These are phyloP conservation scores for Kandelia obovata DNA, from an alignment of 345 rosid species.

Conservation along the genomic window DNA sequence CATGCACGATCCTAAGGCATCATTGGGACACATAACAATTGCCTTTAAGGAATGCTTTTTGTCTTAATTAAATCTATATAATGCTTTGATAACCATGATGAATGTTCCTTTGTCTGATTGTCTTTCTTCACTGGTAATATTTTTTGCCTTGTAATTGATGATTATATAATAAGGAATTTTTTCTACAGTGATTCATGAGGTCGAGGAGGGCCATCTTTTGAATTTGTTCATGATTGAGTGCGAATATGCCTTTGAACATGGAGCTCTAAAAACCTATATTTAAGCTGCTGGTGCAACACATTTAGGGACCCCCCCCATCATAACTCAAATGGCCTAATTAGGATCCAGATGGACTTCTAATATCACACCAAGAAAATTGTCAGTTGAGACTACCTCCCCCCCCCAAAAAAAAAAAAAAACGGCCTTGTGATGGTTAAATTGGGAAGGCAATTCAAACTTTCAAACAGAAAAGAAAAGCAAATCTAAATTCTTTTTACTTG, in stretches of 20 bases:
- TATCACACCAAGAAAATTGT: too few species aligned
- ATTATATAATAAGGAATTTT: not conserved
- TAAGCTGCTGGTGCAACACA: not conserved
- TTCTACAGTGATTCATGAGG: not conserved
- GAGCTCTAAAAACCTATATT: too few species aligned
- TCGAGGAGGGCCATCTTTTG: too few species aligned
- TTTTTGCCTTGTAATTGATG: slow-evolving; percentile 27
- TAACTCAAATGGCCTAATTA: too few species aligned
- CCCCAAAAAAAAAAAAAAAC: too few species aligned
- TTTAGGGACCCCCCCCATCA: not conserved
- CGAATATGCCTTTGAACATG: too few species aligned
- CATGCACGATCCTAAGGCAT: slow-evolving; percentile 45
- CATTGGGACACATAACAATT: slow-evolving; percentile 48
- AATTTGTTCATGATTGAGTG: slow-evolving; percentile 3
- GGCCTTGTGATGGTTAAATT: not conserved
- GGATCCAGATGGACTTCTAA: too few species aligned
- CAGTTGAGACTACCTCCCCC: too few species aligned
- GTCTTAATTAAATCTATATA: slow-evolving; percentile 22
- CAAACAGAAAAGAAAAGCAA: too few species aligned
- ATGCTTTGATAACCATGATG: slow-evolving; percentile 24
- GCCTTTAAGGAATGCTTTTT: slow-evolving; percentile 32
- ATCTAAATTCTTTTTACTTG: not conserved
- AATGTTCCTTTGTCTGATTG: slow-evolving; percentile 12
- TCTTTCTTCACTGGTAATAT: slow-evolving; percentile 22
- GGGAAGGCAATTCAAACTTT: too few species aligned